A percentile compares a stretch with the other conserved stretches of the same genome.
Evolutionary conservation across 768 basidiomycete species (phyloP).

Genomic region (Boletus rubropictus): DNA sequence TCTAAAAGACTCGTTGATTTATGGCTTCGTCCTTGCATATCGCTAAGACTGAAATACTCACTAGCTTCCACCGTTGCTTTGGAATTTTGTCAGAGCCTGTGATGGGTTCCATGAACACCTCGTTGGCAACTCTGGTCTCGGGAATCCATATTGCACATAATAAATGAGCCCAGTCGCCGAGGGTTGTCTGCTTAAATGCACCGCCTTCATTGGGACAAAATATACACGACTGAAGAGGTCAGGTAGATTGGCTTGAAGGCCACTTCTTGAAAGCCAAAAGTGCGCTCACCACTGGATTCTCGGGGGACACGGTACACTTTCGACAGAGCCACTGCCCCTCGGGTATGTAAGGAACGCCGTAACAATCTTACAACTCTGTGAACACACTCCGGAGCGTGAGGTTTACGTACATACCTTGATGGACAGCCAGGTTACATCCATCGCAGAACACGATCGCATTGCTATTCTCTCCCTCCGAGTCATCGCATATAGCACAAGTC

Average conservation of each 20-base stretch:
- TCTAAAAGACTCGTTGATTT: slow-evolving; percentile 30
- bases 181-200: slow-evolving; percentile 94
- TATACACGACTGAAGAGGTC: slow-evolving; percentile 65
- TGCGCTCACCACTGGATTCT: slow-evolving; percentile 80
- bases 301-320: slow-evolving; percentile 97
- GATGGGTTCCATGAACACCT: slow-evolving; percentile 97
- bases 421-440: slow-evolving; percentile 98
- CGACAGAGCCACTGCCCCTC: slow-evolving; percentile 99
- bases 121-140: slow-evolving; percentile 87
- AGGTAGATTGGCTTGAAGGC: background rate
- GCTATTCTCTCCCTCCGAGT: slow-evolving; percentile 96
- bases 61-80: slow-evolving; percentile 91
- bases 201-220: slow-evolving; percentile 96
- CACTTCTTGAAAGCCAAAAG: background rate
- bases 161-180: slow-evolving; percentile 93
- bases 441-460: slow-evolving; percentile 99
- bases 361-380: slow-evolving; percentile 68
- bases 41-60: slow-evolving; percentile 35
- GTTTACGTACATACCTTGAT: slow-evolving; percentile 68
- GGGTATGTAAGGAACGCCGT: slow-evolving; percentile 98
- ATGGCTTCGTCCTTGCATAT: background rate
- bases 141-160: slow-evolving; percentile 98
- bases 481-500: slow-evolving; percentile 95
- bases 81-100: slow-evolving; percentile 83
- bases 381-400: background rate